Base-by-base conservation (phyloP, 2,329 filamentous ascomycete genomes). In the Aspergillus hortae region DNA sequence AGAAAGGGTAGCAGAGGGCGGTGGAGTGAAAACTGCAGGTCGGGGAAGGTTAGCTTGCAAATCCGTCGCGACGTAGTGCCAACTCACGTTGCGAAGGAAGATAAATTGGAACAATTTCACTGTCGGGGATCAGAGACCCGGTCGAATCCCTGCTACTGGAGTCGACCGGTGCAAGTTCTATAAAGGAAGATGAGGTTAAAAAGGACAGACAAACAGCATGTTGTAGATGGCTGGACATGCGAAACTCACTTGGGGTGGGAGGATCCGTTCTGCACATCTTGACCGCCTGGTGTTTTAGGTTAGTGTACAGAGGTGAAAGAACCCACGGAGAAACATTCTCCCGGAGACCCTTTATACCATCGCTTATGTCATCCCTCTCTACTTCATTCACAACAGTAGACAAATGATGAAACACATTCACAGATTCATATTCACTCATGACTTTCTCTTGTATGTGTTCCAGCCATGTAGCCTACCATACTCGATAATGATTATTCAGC, bases 211-310 rank as follows among this genome's bases (percentile, higher is more conserved):
- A 25, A 48, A 38, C 19, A 40, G 23, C 40, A 42, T 38, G 2
- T 6, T 38, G 11, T 42, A 23, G 11, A 38, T 17, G 47, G 35
- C 21, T 46, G 36, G 36, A 55, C 40, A 52, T 51, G 42, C 51
- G 52, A 58, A 59, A 61, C 60, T 61, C 51, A 55, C 57, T 45
- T 48, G 57, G 59, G 42, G 48, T 59, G 32, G 45, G 46, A 55
- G 51, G 48, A 47, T 44, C 44, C 48, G 61, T 70, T 70, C 51
- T 70, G 67, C 67, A 60, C 2, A 1, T 0, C 2, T 6, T 49
- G 21, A 67, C 66, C 67, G 66, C 67, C 60, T 62, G 40, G 9
- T 44, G 32, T 44, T 59, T 55, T 41, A 4, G 42, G 54, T 44
- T 59, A 55, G 57, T 46, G 38, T 17, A 27, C 2, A 15, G 14